These are phyloP conservation scores for Oehlia diaphana DNA, from an alignment of 192 early-diverging fungal genomes.

Conservation along the genomic window DNA sequence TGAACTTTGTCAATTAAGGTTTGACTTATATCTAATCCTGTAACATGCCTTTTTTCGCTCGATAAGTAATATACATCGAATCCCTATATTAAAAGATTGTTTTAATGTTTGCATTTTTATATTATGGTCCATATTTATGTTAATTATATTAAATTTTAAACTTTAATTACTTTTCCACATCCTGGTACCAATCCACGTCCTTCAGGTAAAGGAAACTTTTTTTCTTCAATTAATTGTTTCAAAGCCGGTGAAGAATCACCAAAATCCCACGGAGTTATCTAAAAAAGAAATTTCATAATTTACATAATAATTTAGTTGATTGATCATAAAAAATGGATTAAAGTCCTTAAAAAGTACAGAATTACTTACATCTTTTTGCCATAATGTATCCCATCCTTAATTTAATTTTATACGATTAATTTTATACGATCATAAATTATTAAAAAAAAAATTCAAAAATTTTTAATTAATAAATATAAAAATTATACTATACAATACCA, in stretches of 20 bases:
- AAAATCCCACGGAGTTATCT: slow-evolving; percentile 48
- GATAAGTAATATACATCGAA: slow-evolving; percentile 79
- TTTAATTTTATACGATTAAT: too few relatives aligned
- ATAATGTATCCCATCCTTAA: too few relatives aligned
- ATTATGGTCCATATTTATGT: too few relatives aligned
- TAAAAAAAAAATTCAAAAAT: too few relatives aligned
- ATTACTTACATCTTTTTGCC: too few relatives aligned
- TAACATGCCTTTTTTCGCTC: slow-evolving; percentile 55
- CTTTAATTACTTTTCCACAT: slow-evolving; percentile 46
- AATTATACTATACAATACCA: too few relatives aligned
- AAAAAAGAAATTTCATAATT: background rate
- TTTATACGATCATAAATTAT: too few relatives aligned
- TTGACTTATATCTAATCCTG: slow-evolving; percentile 69
- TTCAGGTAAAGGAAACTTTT: slow-evolving; percentile 30
- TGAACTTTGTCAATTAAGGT: slow-evolving; percentile 60
- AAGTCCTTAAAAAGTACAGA: too few relatives aligned
- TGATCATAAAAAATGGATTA: too few relatives aligned
- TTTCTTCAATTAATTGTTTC: slow-evolving; percentile 48
- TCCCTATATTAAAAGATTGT: slow-evolving; percentile 35
- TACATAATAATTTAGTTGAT: too few relatives aligned
- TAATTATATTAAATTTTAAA: background rate
- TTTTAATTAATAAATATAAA: too few relatives aligned
- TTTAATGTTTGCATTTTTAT: too few relatives aligned
- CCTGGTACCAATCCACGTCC: slow-evolving; percentile 63
- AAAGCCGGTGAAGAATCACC: slow-evolving; percentile 49